phyloP scores from a whole-genome alignment of 805 yeast species.

The Starmera amethionina region DNA sequence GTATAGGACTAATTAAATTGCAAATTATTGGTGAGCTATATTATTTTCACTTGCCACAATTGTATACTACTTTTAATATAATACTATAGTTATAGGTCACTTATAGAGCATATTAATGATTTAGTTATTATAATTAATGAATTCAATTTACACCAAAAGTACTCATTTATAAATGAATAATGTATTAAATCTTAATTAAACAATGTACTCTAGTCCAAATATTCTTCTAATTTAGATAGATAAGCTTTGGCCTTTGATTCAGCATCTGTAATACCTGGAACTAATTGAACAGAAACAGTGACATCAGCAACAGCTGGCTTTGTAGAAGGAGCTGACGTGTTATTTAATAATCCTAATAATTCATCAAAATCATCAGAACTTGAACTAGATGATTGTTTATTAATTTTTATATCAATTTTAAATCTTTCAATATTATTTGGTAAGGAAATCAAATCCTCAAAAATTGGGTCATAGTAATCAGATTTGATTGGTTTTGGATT shows the following conservation, averaged over 20 bases:
- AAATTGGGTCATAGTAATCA: conserved; percentile 46
- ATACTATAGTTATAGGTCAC: too few species aligned
- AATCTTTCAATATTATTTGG: conserved; percentile 34
- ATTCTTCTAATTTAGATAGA: conserved; percentile 18
- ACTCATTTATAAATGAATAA: too few species aligned
- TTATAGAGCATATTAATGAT: too few species aligned
- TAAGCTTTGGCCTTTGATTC: conserved; percentile 34
- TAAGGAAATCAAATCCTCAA: conserved; percentile 49
- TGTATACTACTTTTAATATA: too few species aligned
- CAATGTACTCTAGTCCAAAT: neutral
- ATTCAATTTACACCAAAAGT: too few species aligned
- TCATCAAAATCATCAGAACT: conserved; percentile 16
- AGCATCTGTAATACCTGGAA: conserved; percentile 29
- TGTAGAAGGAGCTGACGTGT: conserved; percentile 7
- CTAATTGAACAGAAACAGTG: conserved; percentile 24
- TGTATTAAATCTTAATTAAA: too few species aligned
- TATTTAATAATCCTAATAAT: conserved; percentile 18
- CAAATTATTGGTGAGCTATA: too few species aligned
- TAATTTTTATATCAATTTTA: conserved; percentile 22
- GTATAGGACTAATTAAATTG: too few species aligned
- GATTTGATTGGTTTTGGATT: conserved; percentile 27
- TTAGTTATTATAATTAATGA: too few species aligned
- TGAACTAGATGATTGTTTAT: conserved; percentile 12
- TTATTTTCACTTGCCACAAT: too few species aligned
- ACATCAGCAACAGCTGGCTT: conserved; percentile 24